Percentiles rank a stretch among this genome's conserved stretches.
Conservation (phyloP, 2,329 filamentous ascomycete species). For the Saccharata proteae region DNA sequence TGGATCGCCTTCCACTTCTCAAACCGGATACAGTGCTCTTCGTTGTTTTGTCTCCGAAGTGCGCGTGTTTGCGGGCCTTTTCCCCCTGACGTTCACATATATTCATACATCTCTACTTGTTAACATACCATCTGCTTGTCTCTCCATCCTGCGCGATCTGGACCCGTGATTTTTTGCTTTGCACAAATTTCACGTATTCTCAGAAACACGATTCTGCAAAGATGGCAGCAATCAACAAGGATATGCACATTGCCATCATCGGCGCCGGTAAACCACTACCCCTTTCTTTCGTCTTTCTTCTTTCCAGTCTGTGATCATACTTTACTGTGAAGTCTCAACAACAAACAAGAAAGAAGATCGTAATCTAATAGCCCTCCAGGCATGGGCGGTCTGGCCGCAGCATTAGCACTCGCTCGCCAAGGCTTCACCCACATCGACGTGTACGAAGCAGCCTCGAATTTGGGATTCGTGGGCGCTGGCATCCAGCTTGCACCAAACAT, state of each 20-base stretch:
- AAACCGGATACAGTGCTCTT: no score
- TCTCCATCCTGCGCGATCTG: no score
- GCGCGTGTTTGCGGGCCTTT: no score
- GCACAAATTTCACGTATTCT: no score
- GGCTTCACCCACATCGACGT: slow-evolving; percentile 64
- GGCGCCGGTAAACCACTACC: slow-evolving; percentile 3
- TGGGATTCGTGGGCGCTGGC: slow-evolving; percentile 74
- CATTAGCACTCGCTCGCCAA: slow-evolving; percentile 61
- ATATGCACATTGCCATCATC: slow-evolving; percentile 6
- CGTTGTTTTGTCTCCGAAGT: no score
- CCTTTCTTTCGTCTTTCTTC: background rate
- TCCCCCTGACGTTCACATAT: no score
- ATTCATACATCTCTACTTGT: no score
- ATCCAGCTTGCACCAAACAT: slow-evolving; percentile 80
- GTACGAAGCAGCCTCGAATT: slow-evolving; percentile 58
- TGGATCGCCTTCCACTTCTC: no score
- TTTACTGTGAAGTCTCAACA: background rate
- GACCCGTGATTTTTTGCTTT: no score
- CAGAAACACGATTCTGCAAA: no score
- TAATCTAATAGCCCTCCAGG: slow-evolving; percentile 33
- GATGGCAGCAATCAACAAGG: slow-evolving; percentile 6
- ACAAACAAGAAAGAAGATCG: background rate
- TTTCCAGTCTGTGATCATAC: background rate
- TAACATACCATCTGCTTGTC: no score
- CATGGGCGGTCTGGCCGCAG: slow-evolving; percentile 66